Evolutionary conservation across 2,329 filamentous ascomycete species (phyloP), one percentile per base, ranked within the genome.

Genomic region (Macrophomina pseudophaseolina): DNA sequence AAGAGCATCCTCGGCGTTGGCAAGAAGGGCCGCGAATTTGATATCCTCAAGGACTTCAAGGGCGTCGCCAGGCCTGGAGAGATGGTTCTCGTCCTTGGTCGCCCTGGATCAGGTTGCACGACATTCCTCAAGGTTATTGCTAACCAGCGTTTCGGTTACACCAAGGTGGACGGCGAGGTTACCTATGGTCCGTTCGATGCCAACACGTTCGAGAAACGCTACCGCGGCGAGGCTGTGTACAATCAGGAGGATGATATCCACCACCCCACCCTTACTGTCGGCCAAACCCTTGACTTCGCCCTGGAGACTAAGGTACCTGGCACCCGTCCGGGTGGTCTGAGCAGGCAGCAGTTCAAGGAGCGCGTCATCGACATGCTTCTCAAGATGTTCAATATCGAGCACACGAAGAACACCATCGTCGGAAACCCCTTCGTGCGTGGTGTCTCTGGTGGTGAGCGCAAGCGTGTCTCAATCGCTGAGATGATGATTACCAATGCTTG

Each of bases 341-440:
- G 86, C 46, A 91, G 91, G 75, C 76, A 80, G 5, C 88, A 91
- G 16, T 94, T 94, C 82, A 94, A 94, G 81, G 84, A 91, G 59
- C 88, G 88, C 71, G 88, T 96, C 66, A 82, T 94, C 68, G 85
- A 87, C 18, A 87, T 90, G 73, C 83, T 97, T 67, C 83, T 97
- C 62, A 92, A 92, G 74, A 95, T 96, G 91, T 96, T 97, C 83
- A 95, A 94, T 75, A 97, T 97, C 64, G 91, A 94, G 76, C 93
- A 97, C 77, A 96, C 93, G 0, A 86, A 88, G 62, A 87, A 93
- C 75, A 97, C 94, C 0, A 88, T 94, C 35, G 92, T 97, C 32
- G 94, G 94, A 7, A 91, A 95, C 69, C 86, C 88, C 0, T 93
- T 94, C 69, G 86, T 95, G 23, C 89, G 91, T 60, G 93, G 93